Conservation (phyloP, 2,329 filamentous ascomycete genomes). For the Aspergillus pseudoglaucus region DNA sequence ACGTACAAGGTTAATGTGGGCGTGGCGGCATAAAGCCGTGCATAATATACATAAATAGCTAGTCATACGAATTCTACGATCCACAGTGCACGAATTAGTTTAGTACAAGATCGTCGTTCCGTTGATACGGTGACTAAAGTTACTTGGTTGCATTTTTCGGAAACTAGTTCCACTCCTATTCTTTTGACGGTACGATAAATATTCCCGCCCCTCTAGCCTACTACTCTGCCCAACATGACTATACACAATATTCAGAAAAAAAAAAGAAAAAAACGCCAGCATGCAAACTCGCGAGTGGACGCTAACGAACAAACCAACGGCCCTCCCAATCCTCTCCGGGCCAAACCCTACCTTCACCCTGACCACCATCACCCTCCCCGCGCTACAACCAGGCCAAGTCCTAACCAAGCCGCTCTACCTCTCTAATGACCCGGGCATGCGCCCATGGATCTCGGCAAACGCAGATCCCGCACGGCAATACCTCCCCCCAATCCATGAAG, state of each 20-base stretch:
- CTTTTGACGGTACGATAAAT: too few species aligned
- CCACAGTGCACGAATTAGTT: neutral
- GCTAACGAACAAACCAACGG: slow-evolving; percentile 35
- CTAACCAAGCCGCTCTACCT: slow-evolving; percentile 43
- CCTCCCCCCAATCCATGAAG: slow-evolving; percentile 37
- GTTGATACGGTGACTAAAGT: too few species aligned
- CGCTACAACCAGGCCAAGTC: slow-evolving; percentile 35
- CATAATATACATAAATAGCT: neutral
- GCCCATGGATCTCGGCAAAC: slow-evolving; percentile 43
- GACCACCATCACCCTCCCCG: slow-evolving; percentile 21
- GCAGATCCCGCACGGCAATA: slow-evolving; percentile 42
- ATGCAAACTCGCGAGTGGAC: slow-evolving; percentile 38
- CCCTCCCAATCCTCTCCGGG: slow-evolving; percentile 23
- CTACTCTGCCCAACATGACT: too few species aligned
- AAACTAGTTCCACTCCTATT: too few species aligned
- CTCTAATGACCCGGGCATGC: slow-evolving; percentile 50
- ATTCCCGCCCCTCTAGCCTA: too few species aligned
- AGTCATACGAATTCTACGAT: neutral
- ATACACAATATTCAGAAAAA: too few species aligned
- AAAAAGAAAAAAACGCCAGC: too few species aligned
- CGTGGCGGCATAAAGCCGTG: slow-evolving; percentile 9
- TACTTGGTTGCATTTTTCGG: too few species aligned
- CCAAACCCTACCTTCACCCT: slow-evolving; percentile 8
- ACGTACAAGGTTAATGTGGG: slow-evolving; percentile 38
- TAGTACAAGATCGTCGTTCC: too few species aligned